Evolutionary conservation across 2,329 filamentous ascomycete genomes (phyloP), one percentile per base, ranked within the genome.

Genomic region (Penicillium expansum): DNA sequence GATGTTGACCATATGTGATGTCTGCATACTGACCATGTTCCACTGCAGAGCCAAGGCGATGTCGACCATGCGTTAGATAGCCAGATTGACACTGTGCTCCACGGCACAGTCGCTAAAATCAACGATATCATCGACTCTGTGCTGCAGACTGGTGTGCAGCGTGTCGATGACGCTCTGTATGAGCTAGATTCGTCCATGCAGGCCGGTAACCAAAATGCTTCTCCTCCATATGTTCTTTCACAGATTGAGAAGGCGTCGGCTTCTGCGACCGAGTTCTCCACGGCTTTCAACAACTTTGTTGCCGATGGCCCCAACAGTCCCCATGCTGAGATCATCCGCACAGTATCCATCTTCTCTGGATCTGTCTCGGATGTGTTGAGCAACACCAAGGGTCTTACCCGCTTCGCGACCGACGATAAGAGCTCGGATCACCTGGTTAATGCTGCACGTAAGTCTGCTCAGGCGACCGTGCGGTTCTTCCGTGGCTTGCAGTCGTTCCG

Each of bases 121-220:
- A 94, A 96, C 78, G 92, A 96, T 67, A 93, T 99, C 52, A 96
- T 99, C 65, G 94, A 99, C 74, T 96, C 93, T 0, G 94, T 99
- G 4, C 81, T 99, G 38, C 92, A 97, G 72, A 88, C 91, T 48
- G 94, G 92, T 64, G 91, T 97, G 22, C 87, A 94, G 68, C 88
- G 94, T 43, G 92, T 99, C 14, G 94, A 99, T 68, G 94, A 99
- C 75, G 92, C 94, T 42, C 81, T 99, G 35, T 99, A 99, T 77
- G 94, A 99, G 75, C 82, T 99, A 42, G 94, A 99, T 75, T 97
- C 94, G 20, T 90, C 90, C 20, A 97, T 97, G 92, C 93, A 97
- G 74, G 94, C 93, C 39, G 94, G 94, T 74, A 99, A 99, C 78
- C 94, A 97, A 77, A 99, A 95, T 69, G 94, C 94, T 1, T 96